Percentiles rank a stretch among this genome's conserved stretches.
phyloP scores from a whole-genome alignment of 345 rosid species.

The Gossypium stocksii region DNA sequence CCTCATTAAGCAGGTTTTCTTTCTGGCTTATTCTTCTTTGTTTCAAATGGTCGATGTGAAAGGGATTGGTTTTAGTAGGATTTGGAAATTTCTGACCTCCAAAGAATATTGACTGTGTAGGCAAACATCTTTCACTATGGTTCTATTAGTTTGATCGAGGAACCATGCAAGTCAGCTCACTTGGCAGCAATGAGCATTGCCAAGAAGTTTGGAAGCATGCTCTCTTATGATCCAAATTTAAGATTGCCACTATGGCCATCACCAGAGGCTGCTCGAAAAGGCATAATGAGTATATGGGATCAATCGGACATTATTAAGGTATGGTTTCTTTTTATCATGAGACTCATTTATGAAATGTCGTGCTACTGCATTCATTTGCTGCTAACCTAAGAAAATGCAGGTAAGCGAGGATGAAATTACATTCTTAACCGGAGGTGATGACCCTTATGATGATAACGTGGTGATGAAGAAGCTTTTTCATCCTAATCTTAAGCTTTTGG shows the following conservation, averaged over 20 bases:
- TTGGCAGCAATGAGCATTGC: conserved; percentile 86
- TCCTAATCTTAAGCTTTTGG: conserved; percentile 74
- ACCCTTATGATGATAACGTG: conserved; percentile 55
- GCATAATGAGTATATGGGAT: conserved; percentile 83
- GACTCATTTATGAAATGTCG: not conserved
- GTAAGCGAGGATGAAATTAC: conserved; percentile 84
- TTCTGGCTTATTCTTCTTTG: not conserved
- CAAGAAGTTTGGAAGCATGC: conserved; percentile 61
- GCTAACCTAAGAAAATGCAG: conserved; percentile 30
- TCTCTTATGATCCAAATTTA: conserved; percentile 93
- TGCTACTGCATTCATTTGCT: not conserved
- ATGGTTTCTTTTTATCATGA: not conserved
- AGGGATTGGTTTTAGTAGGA: not conserved
- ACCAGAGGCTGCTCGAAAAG: conserved; percentile 69
- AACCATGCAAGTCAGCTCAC: conserved; percentile 88
- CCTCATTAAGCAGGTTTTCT: conserved; percentile 62
- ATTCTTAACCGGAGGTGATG: conserved; percentile 59
- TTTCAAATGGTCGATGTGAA: not conserved
- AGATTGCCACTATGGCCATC: conserved; percentile 90
- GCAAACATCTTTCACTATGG: conserved; percentile 90
- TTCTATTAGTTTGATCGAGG: conserved; percentile 88
- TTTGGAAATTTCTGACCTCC: conserved; percentile 12
- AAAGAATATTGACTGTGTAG: conserved; percentile 31
- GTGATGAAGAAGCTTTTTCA: conserved; percentile 64
- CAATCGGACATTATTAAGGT: conserved; percentile 92